phyloP scores from a whole-genome alignment of 768 basidiomycete species.

The Gloeopeniophorella convolvens region DNA sequence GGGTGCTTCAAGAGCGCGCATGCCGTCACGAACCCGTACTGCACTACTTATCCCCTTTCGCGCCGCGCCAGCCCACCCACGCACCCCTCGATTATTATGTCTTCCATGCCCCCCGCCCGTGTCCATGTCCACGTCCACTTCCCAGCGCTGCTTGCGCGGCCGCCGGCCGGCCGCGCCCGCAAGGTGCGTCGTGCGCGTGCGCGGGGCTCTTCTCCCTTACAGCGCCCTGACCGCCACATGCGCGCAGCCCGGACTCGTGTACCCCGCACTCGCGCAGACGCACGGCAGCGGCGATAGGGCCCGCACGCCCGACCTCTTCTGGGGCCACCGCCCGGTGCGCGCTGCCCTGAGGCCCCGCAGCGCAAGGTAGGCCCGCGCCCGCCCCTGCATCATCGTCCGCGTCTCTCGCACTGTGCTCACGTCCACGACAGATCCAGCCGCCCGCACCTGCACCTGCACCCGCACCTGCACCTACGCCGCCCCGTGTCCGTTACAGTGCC shows the following conservation, averaged over 20 bases:
- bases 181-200: slow-evolving; percentile 23
- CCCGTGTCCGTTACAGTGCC: too few relatives aligned
- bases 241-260: slow-evolving; percentile 27
- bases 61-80: neutral
- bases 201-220: neutral
- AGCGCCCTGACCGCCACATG: neutral
- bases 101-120: slow-evolving; percentile 19
- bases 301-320: slow-evolving; percentile 33
- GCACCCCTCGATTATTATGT: too few relatives aligned
- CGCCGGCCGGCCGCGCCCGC: slow-evolving; percentile 29
- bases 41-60: too few relatives aligned
- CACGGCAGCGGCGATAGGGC: slow-evolving; percentile 30
- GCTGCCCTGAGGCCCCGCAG: slow-evolving; percentile 19
- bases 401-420: too few relatives aligned
- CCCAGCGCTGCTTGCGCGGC: slow-evolving; percentile 27
- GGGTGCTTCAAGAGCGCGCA: slow-evolving; percentile 6
- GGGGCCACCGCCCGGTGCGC: slow-evolving; percentile 29
- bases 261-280: slow-evolving; percentile 37
- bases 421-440: too few relatives aligned
- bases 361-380: too few relatives aligned
- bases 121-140: slow-evolving; percentile 34
- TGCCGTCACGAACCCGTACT: slow-evolving; percentile 10
- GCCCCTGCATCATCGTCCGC: too few relatives aligned
- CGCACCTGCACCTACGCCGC: too few relatives aligned
- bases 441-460: too few relatives aligned